These are phyloP conservation scores for Cercis canadensis DNA, from an alignment of 306 rosid species.

Conservation along the genomic window DNA sequence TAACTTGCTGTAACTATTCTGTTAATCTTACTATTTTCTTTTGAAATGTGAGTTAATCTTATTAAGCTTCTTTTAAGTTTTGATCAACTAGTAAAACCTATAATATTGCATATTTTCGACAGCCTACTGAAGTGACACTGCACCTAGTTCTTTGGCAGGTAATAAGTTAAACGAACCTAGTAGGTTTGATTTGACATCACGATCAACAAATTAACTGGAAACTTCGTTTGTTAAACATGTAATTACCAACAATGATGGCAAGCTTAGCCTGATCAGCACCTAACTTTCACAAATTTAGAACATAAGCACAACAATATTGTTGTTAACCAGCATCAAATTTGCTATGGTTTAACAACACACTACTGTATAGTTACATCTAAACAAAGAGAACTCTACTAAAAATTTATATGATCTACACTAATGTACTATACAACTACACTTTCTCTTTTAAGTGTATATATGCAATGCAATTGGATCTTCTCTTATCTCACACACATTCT, in stretches of 20 bases:
- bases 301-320: not conserved
- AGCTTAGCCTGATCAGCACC: no score
- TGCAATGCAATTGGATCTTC: no score
- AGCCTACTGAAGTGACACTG: constrained; percentile 27
- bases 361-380: no score
- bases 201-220: constrained; percentile 32
- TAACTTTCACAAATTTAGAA: not conserved
- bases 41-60: no score
- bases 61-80: no score
- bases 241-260: constrained; percentile 20
- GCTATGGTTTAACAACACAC: not conserved
- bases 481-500: no score
- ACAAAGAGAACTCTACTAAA: no score
- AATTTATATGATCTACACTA: no score
- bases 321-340: not conserved
- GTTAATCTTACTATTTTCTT: not conserved
- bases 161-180: constrained; percentile 33
- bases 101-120: not conserved
- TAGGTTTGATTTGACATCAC: constrained; percentile 42
- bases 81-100: constrained; percentile 12
- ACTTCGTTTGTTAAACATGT: constrained; percentile 19
- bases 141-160: constrained; percentile 23
- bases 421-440: no score
- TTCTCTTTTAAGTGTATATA: no score
- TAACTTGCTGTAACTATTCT: constrained; percentile 10